Conservation (phyloP, 805 yeast genomes). For the Candida anglica region DNA sequence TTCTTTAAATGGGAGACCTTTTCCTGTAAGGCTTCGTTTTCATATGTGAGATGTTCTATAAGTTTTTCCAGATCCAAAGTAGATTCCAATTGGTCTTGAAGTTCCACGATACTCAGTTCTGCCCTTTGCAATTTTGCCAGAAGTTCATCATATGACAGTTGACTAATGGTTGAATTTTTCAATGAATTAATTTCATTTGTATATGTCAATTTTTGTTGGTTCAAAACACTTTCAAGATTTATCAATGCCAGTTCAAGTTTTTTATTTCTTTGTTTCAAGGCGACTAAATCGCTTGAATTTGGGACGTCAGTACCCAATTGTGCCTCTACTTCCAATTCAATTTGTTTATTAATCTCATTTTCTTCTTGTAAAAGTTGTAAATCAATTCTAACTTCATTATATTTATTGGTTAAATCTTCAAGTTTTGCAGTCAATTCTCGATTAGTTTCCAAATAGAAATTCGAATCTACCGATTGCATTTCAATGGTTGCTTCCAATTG, state of each 20-base stretch:
- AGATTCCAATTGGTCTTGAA: conserved; percentile 30
- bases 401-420: conserved; percentile 19
- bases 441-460: conserved; percentile 32
- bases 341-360: conserved; percentile 29
- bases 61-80: conserved; percentile 32
- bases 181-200: conserved; percentile 15
- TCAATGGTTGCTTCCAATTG: conserved; percentile 23
- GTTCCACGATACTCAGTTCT: conserved; percentile 17
- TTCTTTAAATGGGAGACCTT: conserved; percentile 27
- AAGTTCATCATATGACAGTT: conserved; percentile 21
- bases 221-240: conserved; percentile 23
- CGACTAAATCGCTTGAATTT: conserved; percentile 19
- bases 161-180: conserved; percentile 6
- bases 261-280: conserved; percentile 32
- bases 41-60: conserved; percentile 28
- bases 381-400: conserved; percentile 26
- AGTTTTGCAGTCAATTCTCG: conserved; percentile 22
- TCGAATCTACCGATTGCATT: conserved; percentile 40
- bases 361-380: conserved; percentile 31
- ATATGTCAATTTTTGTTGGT: conserved; percentile 20
- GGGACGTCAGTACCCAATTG: conserved; percentile 3
- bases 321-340: conserved; percentile 26
- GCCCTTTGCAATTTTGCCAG: conserved; percentile 23
- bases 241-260: conserved; percentile 40
- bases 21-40: conserved; percentile 31